phyloP scores from a whole-genome alignment of 1,284 basidiomycete genomes.

The Tremellales sp. region DNA sequence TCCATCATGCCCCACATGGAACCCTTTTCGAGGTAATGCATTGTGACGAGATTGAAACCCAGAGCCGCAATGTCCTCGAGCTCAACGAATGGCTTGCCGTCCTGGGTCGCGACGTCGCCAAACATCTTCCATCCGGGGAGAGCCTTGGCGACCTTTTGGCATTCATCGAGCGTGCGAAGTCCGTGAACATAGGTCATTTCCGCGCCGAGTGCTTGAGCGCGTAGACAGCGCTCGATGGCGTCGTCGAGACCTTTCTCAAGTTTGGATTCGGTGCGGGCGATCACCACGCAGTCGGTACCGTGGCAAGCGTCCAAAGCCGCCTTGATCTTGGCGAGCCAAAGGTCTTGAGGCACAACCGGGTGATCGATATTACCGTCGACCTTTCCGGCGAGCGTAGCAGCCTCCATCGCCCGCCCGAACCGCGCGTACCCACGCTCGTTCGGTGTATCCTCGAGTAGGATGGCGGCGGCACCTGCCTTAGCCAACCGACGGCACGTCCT shows the following conservation, averaged over 20 bases:
- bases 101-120: constrained; percentile 7
- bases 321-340: constrained; percentile 8
- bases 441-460: constrained; percentile 7
- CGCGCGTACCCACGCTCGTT: constrained; percentile 8
- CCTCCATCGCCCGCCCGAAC: constrained; percentile 8
- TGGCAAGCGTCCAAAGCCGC: constrained; percentile 4
- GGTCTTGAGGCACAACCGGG: constrained; percentile 5
- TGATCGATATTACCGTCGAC: constrained; percentile 7
- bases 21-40: constrained; percentile 12
- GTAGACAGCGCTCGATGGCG: constrained; percentile 11
- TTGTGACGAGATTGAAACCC: constrained; percentile 11
- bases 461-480: constrained; percentile 11
- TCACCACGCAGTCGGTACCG: constrained; percentile 6
- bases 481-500: constrained; percentile 10
- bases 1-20: constrained; percentile 14
- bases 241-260: constrained; percentile 10
- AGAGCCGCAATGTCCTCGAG: constrained; percentile 12
- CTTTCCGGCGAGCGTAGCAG: constrained; percentile 7
- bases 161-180: constrained; percentile 11
- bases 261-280: constrained; percentile 12
- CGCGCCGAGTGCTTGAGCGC: constrained; percentile 9
- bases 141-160: constrained; percentile 9
- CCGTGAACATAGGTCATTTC: constrained; percentile 13
- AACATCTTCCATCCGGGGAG: constrained; percentile 14
- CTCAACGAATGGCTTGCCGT: constrained; percentile 13